A percentile compares a stretch with the other conserved stretches of the same genome.
Evolutionary conservation across 139 green algal genomes (phyloP).

Genomic region (Chlamydomonas asymmetrica): DNA sequence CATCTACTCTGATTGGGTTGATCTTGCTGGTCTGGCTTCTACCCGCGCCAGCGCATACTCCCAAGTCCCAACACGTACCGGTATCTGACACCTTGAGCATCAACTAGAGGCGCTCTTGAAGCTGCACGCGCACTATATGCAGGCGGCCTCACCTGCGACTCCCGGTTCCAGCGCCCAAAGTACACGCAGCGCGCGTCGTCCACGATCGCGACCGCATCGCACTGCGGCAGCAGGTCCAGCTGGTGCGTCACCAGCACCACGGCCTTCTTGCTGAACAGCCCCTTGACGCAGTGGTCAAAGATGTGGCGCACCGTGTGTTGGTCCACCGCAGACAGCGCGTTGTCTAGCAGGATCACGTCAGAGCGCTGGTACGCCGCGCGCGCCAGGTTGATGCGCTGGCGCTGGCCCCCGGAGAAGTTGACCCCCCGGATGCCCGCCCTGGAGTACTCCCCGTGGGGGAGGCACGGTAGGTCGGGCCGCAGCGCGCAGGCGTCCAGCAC

Average conservation of each 20-base stretch:
- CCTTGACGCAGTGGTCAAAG: slow-evolving; percentile 46
- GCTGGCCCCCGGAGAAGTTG: slow-evolving; percentile 59
- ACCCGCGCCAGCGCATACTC: too few species aligned
- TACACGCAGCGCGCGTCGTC: slow-evolving; percentile 53
- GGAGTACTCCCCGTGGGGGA: slow-evolving; percentile 47
- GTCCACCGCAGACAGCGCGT: slow-evolving; percentile 59
- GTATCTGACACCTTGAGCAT: too few species aligned
- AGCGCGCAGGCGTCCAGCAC: slow-evolving; percentile 58
- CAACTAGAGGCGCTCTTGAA: too few species aligned
- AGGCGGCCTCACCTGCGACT: too few species aligned
- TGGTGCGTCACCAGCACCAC: slow-evolving; percentile 57
- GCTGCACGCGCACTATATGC: too few species aligned
- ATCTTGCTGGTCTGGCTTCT: too few species aligned
- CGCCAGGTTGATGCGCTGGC: slow-evolving; percentile 55
- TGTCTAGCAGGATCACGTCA: slow-evolving; percentile 58
- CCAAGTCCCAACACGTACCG: too few species aligned
- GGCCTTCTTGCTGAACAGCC: slow-evolving; percentile 37
- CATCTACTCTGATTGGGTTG: too few species aligned
- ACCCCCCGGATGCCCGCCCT: slow-evolving; percentile 56
- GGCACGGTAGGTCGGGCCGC: slow-evolving; percentile 56
- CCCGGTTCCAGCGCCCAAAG: slow-evolving; percentile 55
- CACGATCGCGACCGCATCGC: slow-evolving; percentile 60
- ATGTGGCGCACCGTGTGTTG: slow-evolving; percentile 59
- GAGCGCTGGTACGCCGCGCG: slow-evolving; percentile 47
- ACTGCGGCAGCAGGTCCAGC: slow-evolving; percentile 54